Base-by-base conservation (phyloP, 768 basidiomycete genomes). In the Mycena kentingensis region DNA sequence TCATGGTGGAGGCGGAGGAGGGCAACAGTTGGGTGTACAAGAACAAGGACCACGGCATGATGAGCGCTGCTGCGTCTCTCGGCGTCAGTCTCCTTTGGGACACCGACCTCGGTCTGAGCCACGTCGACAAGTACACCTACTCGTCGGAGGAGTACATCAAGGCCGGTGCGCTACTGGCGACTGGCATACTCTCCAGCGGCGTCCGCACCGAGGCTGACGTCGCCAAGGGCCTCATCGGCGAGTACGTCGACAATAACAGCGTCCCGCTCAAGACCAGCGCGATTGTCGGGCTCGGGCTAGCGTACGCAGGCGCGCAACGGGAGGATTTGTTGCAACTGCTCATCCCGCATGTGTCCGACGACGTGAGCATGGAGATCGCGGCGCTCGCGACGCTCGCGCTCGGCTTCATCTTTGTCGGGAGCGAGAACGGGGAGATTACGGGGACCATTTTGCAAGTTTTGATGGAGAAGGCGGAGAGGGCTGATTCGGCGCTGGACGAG, bases 21-120 rank as follows among this genome's bases (percentile, higher is more conserved):
- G 96, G 97, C 13, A 91, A 84, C 70, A 95, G 93, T 63, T 99
- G 94, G 94, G 93, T 99, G 52, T 99, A 98, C 79, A 98, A 98
- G 81, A 98, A 98, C 77, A 98, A 98, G 73, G 96, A 98, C 47
- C 93, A 97, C 57, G 97, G 95, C 47, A 98, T 98, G 93, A 86
- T 96, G 81, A 92, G 90, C 54, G 97, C 97, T 21, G 86, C 95
- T 24, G 97, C 97, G 4, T 95, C 92, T 49, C 78, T 99, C 48
- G 97, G 97, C 18, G 77, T 98, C 36, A 89, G 88, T 72, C 76
- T 98, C 56, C 76, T 99, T 2, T 99, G 97, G 97, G 94, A 98
- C 65, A 91, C 91, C 8, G 97, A 98, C 51, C 80, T 90, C 51
- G 97, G 97, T 62, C 78, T 98, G 34, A 87, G 85, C 64, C 93